Percentiles rank a stretch among this genome's conserved stretches.
phyloP scores from a whole-genome alignment of 305 asterid genomes.

The Fraxinus sp. region DNA sequence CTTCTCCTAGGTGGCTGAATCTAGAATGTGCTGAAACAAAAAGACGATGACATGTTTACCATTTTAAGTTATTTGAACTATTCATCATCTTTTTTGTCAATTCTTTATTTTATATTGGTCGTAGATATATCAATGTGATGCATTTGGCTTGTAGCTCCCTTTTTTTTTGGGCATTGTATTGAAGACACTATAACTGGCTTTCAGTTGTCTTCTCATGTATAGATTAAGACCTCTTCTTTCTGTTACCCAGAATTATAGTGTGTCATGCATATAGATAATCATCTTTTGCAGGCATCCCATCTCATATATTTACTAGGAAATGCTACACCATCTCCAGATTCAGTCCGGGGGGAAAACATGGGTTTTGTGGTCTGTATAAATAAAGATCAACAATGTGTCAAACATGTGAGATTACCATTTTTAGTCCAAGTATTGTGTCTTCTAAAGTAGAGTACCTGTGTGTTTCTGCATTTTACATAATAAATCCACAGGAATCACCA shows the following conservation, averaged over 20 bases:
- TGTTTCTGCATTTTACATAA: neutral
- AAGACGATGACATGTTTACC: neutral
- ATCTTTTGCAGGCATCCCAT: constrained; percentile 6
- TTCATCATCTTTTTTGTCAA: neutral
- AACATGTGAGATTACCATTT: constrained; percentile 1
- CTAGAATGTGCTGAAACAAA: constrained; percentile 10
- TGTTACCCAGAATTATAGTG: neutral
- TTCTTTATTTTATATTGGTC: neutral
- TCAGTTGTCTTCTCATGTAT: neutral
- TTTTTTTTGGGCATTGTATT: neutral
- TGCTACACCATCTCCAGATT: neutral
- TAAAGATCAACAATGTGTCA: constrained; percentile 7
- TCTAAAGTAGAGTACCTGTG: neutral
- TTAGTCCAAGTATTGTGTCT: neutral
- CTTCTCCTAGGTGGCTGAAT: constrained; percentile 3
- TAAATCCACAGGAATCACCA: constrained; percentile 10
- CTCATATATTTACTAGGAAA: constrained; percentile 2
- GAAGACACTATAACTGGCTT: neutral
- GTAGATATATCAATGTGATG: neutral
- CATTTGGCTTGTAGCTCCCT: neutral
- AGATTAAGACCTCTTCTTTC: constrained; percentile 5
- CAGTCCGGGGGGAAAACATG: neutral
- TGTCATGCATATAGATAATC: neutral
- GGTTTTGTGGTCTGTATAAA: constrained; percentile 10
- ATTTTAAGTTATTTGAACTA: neutral